These are phyloP conservation scores for Trichoderma lentiforme DNA, from an alignment of 2,329 filamentous ascomycete genomes.

Conservation along the genomic window DNA sequence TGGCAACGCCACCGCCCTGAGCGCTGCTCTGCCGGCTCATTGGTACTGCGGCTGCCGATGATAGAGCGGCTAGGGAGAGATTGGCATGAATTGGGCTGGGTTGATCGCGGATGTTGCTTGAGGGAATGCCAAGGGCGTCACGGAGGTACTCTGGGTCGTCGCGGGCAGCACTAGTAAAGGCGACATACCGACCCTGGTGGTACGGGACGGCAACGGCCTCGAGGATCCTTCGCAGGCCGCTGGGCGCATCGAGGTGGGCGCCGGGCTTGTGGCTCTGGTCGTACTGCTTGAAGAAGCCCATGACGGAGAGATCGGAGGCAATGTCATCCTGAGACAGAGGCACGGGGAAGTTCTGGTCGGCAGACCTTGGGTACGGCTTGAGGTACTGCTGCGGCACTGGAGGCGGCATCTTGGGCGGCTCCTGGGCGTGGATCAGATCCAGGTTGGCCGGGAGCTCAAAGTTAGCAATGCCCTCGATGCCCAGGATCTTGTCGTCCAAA, in stretches of 20 bases:
- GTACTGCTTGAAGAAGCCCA: constrained; percentile 57
- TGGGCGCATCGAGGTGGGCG: constrained; percentile 53
- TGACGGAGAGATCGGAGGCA: constrained; percentile 53
- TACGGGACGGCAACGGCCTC: constrained; percentile 51
- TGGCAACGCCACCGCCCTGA: constrained; percentile 53
- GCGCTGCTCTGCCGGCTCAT: constrained; percentile 56
- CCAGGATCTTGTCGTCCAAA: constrained; percentile 55
- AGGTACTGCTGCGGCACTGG: constrained; percentile 56
- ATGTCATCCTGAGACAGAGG: constrained; percentile 51
- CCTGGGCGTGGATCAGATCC: constrained; percentile 52
- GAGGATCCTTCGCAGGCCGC: constrained; percentile 54
- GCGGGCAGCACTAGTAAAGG: constrained; percentile 44
- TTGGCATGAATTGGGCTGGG: constrained; percentile 28
- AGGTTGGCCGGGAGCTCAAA: constrained; percentile 58
- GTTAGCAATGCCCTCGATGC: constrained; percentile 58
- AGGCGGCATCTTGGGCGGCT: constrained; percentile 57
- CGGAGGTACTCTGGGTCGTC: constrained; percentile 50
- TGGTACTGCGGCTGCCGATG: constrained; percentile 42
- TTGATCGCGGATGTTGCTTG: constrained; percentile 43
- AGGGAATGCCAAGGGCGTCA: constrained; percentile 48
- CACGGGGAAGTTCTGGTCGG: constrained; percentile 55
- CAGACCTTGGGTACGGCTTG: constrained; percentile 52
- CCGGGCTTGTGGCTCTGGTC: constrained; percentile 51
- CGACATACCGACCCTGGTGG: constrained; percentile 46
- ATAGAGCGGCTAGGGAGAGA: constrained; percentile 27